Evolutionary conservation across 192 early-diverging fungal genomes (phyloP).

Genomic region (Coemansia sp.): DNA sequence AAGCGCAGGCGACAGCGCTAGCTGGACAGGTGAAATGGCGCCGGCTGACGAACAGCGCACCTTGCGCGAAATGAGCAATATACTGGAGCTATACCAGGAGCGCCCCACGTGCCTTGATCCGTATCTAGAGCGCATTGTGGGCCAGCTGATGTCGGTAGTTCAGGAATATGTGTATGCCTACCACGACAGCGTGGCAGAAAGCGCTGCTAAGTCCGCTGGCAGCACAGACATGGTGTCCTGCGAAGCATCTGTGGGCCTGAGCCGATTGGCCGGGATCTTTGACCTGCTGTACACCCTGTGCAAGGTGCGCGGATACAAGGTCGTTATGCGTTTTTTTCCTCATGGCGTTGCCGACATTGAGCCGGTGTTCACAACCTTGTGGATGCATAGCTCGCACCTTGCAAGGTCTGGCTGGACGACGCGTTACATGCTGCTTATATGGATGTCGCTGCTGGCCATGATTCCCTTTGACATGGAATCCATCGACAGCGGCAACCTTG

Average conservation of each 20-base stretch:
- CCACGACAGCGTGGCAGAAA: slow-evolving; percentile 13
- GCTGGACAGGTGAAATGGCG: slow-evolving; percentile 10
- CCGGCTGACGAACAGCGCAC: slow-evolving; percentile 18
- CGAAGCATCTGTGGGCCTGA: slow-evolving; percentile 19
- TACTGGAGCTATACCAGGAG: slow-evolving; percentile 44
- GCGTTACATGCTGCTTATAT: slow-evolving; percentile 80
- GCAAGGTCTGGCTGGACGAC: slow-evolving; percentile 63
- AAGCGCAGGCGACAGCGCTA: slow-evolving; percentile 15
- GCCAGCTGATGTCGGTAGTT: slow-evolving; percentile 22
- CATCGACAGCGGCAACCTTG: slow-evolving; percentile 68
- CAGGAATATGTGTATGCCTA: slow-evolving; percentile 30
- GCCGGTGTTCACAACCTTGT: slow-evolving; percentile 74
- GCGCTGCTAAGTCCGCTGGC: not conserved
- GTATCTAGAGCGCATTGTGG: slow-evolving; percentile 40
- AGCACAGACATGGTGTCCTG: not conserved
- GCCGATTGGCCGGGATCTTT: slow-evolving; percentile 29
- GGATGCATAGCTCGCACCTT: slow-evolving; percentile 15
- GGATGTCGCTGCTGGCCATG: slow-evolving; percentile 94
- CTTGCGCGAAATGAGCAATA: slow-evolving; percentile 22
- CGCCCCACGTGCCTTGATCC: slow-evolving; percentile 50
- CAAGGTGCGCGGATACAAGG: slow-evolving; percentile 89
- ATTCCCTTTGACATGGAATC: slow-evolving; percentile 90
- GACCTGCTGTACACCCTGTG: slow-evolving; percentile 67
- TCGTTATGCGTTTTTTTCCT: slow-evolving; percentile 84
- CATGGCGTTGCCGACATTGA: slow-evolving; percentile 88